Base-by-base conservation (phyloP, 2,329 filamentous ascomycete species). In the Ophiobolus disseminans region DNA sequence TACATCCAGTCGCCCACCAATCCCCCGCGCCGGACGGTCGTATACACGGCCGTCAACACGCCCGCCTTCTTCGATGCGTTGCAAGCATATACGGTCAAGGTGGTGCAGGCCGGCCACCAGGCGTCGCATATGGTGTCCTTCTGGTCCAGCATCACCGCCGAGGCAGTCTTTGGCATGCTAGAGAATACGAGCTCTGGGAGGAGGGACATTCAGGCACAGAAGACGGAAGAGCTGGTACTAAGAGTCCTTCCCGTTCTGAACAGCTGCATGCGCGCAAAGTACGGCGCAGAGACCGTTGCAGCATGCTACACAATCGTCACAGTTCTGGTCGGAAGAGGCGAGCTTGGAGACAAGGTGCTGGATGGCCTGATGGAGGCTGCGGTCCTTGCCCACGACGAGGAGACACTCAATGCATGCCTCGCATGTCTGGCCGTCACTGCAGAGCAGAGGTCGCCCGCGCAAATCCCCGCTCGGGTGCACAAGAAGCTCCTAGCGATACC, bases 281-380 rank as follows among this genome's bases (percentile, higher is more conserved):
- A 88, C 52, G 86, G 87, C 0, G 84, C 91, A 0, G 90, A 93
- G 53, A 78, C 96, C 32, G 89, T 92, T 57, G 83, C 95, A 51
- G 91, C 89, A 13, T 92, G 89, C 48, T 97, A 96, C 72, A 96
- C 97, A 88, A 86, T 96, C 16, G 82, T 92, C 46, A 85, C 91
- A 5, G 86, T 97, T 39, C 82, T 97, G 53, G 91, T 90, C 5
- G 86, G 90, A 39, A 96, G 96, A 73, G 86, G 88, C 1, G 82
- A 84, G 38, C 80, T 97, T 11, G 85, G 89, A 37, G 91, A 97
- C 62, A 83, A 83, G 47, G 84, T 92, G 2, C 79, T 97, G n/a
- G 86, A 89, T 44, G 86, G 87, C 1, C 82, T 99, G 65, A 96
- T 97, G 91, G 90, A 96, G 63, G 90, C 92, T 55, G 84, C 96